Base-by-base conservation (phyloP, 164 flowering plant species). In the Piper betle region DNA sequence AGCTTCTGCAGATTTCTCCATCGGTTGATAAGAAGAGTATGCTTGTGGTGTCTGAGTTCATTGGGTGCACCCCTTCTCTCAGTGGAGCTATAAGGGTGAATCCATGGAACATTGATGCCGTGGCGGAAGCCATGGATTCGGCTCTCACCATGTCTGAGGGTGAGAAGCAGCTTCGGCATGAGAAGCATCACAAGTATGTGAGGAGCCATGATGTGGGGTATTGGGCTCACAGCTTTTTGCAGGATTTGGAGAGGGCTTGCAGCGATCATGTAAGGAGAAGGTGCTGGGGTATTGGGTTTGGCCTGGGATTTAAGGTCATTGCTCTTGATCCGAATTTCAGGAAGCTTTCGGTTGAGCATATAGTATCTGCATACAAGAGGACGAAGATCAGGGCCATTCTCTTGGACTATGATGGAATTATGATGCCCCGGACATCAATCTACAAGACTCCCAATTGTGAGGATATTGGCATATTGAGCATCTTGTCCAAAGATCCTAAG, bases 11-110 rank as follows among this genome's bases (percentile, higher is more conserved):
- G 74, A 72, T 60, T 74, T 58, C 19, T 84, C 78, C 39, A 46
- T 46, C 50, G 15, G 13, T 46, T 10, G 15, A 46, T 10, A 76
- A 79, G 62, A 85, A 80, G 77, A 85, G 92, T 75, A 85, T 85
- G 92, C 53, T 85, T 48, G 87, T 84, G 12, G 79, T 82, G n/a
- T 85, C 92, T 10, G 92, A 85, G 75, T 85, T 85, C 67, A 77
- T 85, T 58, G 92, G 92, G 16, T 85, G 92, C 60, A 83, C 92
- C 56, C 92, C 92, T 55, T 85, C 92, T 4, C 74, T 85, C 1
- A 85, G 92, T 72, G 92, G 92, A 25, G 92, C 92, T 12, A 82
- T 85, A 53, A 75, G 92, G 17, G 73, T 82, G 53, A 85, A 83
- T 67, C 92, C 92, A 12, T 85, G 92, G 92, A 82, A 84, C 59